A percentile compares a stretch with the other conserved stretches of the same genome.
These are phyloP conservation scores for Suhomyces bokatorum DNA, from an alignment of 1,139 yeast species.

Conservation along the genomic window DNA sequence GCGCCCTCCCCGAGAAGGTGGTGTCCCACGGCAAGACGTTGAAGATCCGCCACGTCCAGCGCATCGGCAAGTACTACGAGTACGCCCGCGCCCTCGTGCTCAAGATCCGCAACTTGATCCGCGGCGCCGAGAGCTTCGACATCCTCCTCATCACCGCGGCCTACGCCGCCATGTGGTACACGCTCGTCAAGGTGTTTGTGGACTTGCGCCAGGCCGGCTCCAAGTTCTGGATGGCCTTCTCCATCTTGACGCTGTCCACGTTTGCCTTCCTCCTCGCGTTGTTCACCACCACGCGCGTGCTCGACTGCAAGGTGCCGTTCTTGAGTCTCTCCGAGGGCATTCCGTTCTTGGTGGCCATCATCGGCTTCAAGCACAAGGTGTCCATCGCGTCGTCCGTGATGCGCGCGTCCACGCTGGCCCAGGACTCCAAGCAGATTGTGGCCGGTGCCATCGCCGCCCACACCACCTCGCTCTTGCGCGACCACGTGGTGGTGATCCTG, in stretches of 20 bases:
- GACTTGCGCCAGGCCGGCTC: conserved; percentile 86
- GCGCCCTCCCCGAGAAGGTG: conserved; percentile 34
- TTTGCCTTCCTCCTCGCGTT: conserved; percentile 87
- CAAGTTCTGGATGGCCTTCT: conserved; percentile 83
- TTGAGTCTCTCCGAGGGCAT: conserved; percentile 85
- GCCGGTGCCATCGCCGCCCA: conserved; percentile 64
- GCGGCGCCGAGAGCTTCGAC: conserved; percentile 86
- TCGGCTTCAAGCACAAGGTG: conserved; percentile 90
- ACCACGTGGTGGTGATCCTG: conserved; percentile 71
- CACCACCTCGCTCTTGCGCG: conserved; percentile 74
- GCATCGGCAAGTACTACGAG: conserved; percentile 64
- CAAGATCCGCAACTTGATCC: conserved; percentile 54
- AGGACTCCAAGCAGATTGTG: conserved; percentile 49
- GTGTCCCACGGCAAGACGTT: conserved; percentile 52
- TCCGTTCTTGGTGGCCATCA: conserved; percentile 88
- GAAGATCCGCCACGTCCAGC: conserved; percentile 66
- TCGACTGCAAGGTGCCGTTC: conserved; percentile 60
- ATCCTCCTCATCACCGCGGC: conserved; percentile 78
- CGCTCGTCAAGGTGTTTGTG: conserved; percentile 71
- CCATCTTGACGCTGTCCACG: conserved; percentile 77
- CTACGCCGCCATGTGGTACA: conserved; percentile 87
- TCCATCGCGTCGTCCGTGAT: conserved; percentile 69
- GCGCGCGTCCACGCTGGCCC: conserved; percentile 33
- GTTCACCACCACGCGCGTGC: conserved; percentile 59
- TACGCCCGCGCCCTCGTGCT: conserved; percentile 49